Percentiles rank a stretch among this genome's conserved stretches.
Conservation (phyloP, 306 rosid genomes). For the Prunus armeniaca region DNA sequence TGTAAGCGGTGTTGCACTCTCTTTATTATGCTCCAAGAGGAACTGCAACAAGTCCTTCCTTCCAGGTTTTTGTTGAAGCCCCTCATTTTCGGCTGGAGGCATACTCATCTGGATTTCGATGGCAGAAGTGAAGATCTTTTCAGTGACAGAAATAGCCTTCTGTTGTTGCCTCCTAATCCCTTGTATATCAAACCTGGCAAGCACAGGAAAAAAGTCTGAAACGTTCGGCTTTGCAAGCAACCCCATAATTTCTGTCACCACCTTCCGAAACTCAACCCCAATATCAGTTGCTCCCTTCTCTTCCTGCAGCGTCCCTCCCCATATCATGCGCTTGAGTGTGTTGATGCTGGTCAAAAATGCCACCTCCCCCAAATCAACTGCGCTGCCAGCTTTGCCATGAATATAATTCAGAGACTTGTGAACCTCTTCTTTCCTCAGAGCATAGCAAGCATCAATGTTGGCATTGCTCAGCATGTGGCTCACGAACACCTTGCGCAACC, state of each 20-base stretch:
- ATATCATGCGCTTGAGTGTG: conserved; percentile 4
- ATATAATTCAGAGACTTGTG: conserved; percentile 18
- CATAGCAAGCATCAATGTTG: conserved; percentile 8
- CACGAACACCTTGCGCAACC: conserved; percentile 27
- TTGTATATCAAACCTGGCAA: conserved; percentile 31
- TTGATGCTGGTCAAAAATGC: conserved; percentile 11
- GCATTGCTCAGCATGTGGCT: conserved; percentile 26
- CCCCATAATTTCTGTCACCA: conserved; percentile 5
- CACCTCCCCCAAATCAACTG: conserved; percentile 16
- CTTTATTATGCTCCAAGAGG: conserved; percentile 20
- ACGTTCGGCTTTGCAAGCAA: conserved; percentile 22
- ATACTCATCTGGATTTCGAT: conserved; percentile 10
- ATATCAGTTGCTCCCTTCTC: not conserved
- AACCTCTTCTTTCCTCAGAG: conserved; percentile 14
- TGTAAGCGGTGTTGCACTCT: conserved; percentile 12
- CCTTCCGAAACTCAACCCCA: not conserved
- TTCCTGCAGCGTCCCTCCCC: conserved; percentile 16
- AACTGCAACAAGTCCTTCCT: conserved; percentile 24
- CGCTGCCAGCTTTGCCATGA: conserved; percentile 6
- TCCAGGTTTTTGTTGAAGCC: not conserved
- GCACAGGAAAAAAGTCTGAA: conserved; percentile 28
- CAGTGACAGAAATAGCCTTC: not conserved
- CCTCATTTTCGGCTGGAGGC: not conserved
- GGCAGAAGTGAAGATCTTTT: conserved; percentile 5
- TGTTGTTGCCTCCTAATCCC: conserved; percentile 23